Base-by-base conservation (phyloP, 108 stramenopile species). In the Skeletonema marinoi region DNA sequence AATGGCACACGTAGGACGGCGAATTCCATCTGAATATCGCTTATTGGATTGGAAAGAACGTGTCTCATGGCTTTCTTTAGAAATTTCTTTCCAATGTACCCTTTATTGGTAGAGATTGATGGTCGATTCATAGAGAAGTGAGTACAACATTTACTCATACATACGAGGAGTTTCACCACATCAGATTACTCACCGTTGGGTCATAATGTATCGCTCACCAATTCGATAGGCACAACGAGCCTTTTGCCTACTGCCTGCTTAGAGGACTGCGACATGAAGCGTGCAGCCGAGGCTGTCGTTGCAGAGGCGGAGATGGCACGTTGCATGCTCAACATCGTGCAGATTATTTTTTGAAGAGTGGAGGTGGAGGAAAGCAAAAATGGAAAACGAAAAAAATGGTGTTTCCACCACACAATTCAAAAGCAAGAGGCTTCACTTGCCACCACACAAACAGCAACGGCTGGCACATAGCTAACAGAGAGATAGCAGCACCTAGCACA, bases 41-140 rank as follows among this genome's bases (percentile, higher is more conserved):
- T 59, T 61, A 85, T 58, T 42, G 90, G 90, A 41, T 89, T 73
- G 51, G 78, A 71, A 30, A 94, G 73, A 32, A 92, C 82, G 29
- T 86, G 66, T 31, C 74, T 65, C 61, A 95, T 95, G 2, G 94
- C 94, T 30, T 67, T 71, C 58, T 89, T 81, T 65, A 95, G 87
- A 65, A 91, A 82, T 54, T 88, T 87, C 89, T 96, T 96, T 61
- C 92, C 94, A 54, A 96, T 92, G 78, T 88, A 96, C 42, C 85
- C 69, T 46, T 41, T 41, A 41, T 41, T 41, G 39, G 9, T 11
- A 6, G 33, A 32, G 68, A 64, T n/a, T 66, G 21, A 12, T 32
- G 17, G 68, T 35, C 61, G 65, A 36, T 71, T 58, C 3, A n/a
- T n/a, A n/a, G n/a, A n/a, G n/a, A n/a, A n/a, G 4, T 16, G 14